phyloP scores from a whole-genome alignment of 306 rosid species.

The Fagus sylvatica region DNA sequence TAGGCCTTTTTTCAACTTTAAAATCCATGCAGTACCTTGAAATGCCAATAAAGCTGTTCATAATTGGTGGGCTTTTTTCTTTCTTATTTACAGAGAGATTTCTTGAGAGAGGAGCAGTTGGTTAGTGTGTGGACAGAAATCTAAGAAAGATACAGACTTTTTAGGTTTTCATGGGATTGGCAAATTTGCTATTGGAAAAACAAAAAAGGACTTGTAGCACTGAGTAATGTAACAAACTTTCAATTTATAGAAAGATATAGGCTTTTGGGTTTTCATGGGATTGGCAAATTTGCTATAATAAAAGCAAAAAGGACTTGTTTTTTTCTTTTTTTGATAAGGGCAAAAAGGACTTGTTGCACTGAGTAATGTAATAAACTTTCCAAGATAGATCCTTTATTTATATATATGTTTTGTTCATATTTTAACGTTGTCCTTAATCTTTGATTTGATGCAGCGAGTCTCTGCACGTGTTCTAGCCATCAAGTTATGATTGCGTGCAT shows the following conservation, averaged over 20 bases:
- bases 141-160: not conserved
- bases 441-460: constrained; percentile 30
- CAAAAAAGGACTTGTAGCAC: not conserved
- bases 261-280: no score
- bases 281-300: no score
- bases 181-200: not conserved
- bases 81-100: not conserved
- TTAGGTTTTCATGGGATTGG: not conserved
- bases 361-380: not conserved
- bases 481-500: constrained; percentile 53
- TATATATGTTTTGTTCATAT: not conserved
- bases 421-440: not conserved
- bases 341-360: no score
- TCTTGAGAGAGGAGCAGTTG: not conserved
- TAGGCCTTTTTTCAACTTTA: not conserved
- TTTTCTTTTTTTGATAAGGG: no score
- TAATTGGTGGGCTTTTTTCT: not conserved
- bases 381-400: no score
- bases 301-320: no score
- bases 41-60: not conserved
- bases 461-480: constrained; percentile 39
- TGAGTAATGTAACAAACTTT: no score
- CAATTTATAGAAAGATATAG: not conserved
- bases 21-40: not conserved
- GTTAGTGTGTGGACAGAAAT: not conserved